These are phyloP conservation scores for Ustilago sp. DNA, from an alignment of 1,284 basidiomycete genomes.

Conservation along the genomic window DNA sequence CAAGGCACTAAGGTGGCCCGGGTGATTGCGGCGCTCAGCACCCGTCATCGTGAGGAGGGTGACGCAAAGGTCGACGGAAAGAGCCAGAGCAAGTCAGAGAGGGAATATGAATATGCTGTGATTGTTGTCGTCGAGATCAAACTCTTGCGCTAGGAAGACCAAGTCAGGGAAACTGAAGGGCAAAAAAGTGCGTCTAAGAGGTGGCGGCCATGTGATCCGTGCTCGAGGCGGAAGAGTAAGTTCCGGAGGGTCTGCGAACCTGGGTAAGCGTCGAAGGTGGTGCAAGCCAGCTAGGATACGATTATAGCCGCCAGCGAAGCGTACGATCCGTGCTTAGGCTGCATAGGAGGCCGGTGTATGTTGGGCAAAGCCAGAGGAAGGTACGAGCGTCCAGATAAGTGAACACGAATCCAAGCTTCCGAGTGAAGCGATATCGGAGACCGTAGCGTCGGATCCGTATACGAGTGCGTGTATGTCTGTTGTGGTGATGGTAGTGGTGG, in stretches of 20 bases:
- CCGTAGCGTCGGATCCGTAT: not conserved
- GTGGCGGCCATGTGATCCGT: not conserved
- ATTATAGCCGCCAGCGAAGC: not conserved
- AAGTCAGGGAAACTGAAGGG: not conserved
- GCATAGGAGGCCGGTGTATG: not conserved
- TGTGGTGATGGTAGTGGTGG: not conserved
- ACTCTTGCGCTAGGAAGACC: not conserved
- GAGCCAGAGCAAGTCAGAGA: not conserved
- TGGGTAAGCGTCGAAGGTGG: not conserved
- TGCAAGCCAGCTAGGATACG: not conserved
- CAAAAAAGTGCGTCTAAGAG: not conserved
- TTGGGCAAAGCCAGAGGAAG: not conserved
- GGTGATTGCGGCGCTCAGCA: slow-evolving; percentile 43
- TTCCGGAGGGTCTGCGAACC: not conserved
- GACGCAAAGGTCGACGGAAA: slow-evolving; percentile 6
- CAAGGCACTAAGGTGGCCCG: slow-evolving; percentile 31
- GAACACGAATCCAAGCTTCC: not conserved
- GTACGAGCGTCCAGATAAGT: not conserved
- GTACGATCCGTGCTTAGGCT: not conserved
- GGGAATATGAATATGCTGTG: too few species aligned
- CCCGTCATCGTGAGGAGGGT: slow-evolving; percentile 33
- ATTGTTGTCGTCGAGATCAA: not conserved
- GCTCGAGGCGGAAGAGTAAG: not conserved
- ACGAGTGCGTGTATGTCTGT: not conserved
- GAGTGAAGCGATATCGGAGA: not conserved